Percentiles rank a stretch among this genome's conserved stretches.
Evolutionary conservation across 2,329 filamentous ascomycete genomes (phyloP).

Genomic region (Fusarium graminum): DNA sequence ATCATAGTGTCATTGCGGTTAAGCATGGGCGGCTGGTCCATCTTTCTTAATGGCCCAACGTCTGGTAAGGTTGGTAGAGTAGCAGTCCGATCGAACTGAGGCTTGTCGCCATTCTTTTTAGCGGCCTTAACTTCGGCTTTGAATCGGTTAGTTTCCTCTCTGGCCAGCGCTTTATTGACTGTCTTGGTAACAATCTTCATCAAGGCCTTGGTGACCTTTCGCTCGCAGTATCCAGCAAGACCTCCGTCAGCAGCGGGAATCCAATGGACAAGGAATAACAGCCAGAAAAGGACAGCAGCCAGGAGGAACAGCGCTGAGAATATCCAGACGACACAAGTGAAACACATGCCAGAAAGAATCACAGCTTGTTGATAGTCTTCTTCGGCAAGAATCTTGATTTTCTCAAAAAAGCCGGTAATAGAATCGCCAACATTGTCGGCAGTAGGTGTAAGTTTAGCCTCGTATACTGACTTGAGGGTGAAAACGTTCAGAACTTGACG

Average conservation of each 20-base stretch:
- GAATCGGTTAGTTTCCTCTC: constrained; percentile 74
- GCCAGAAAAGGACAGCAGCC: constrained; percentile 81
- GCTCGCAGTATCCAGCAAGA: constrained; percentile 86
- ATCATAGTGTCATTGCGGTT: constrained; percentile 70
- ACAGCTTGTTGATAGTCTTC: constrained; percentile 82
- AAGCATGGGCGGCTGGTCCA: constrained; percentile 70
- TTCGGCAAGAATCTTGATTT: constrained; percentile 79
- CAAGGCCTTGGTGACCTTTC: constrained; percentile 89
- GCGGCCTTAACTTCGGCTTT: constrained; percentile 65
- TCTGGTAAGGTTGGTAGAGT: constrained; percentile 74
- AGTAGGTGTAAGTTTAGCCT: constrained; percentile 74
- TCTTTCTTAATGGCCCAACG: constrained; percentile 53
- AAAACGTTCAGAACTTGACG: constrained; percentile 92
- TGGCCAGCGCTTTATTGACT: constrained; percentile 88
- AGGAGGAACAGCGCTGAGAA: constrained; percentile 82
- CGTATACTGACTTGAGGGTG: constrained; percentile 87
- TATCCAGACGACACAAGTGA: constrained; percentile 90
- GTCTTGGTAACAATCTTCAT: constrained; percentile 87
- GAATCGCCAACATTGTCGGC: constrained; percentile 68
- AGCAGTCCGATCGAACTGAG: constrained; percentile 67
- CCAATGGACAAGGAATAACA: constrained; percentile 92
- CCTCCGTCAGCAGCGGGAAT: constrained; percentile 86
- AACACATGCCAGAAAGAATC: constrained; percentile 90
- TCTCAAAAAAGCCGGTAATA: constrained; percentile 83
- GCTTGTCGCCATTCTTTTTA: constrained; percentile 66